Base-by-base conservation (phyloP, 2,329 filamentous ascomycete species). In the Talaromyces marneffei region DNA sequence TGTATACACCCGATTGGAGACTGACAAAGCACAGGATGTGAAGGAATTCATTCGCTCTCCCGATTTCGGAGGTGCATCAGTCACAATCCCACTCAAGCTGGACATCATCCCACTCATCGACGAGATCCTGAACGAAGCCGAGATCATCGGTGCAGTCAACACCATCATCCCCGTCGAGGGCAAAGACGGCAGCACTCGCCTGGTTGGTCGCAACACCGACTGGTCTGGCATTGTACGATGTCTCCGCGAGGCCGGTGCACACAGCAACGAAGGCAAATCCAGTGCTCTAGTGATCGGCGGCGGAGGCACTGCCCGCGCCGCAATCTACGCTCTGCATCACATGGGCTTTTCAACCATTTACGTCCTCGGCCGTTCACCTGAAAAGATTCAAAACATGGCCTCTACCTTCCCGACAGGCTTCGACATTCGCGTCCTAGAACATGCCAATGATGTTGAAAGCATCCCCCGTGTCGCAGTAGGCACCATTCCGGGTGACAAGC, bases 81-180 rank as follows among this genome's bases (percentile, higher is more conserved):
- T 99, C 50, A 99, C 94, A 0, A 97, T 99, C 56, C 94, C 94
- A 0, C 81, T 99, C 59, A 99, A 99, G 78, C 80, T 94, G 31
- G 91, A 96, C 67, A 86, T 97, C 62, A 91, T 95, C 78, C 81
- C 84, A 0, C 77, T 93, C 4, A 79, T 99, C 14, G 92, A 97
- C 71, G 85, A 88, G 58, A 81, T 97, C 62, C 88, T 91, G 0
- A 84, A 87, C 31, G 87, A 94, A 59, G 93, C 92, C 14, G 84
- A 85, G 65, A 80, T 85, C 31, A 97, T 99, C 64, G 94, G 94
- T 23, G 94, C 94, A 2, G 89, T 97, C 65, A 99, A 99, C 78
- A 99, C 94, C 18, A 88, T 99, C 69, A 85, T 96, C 29, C 87
- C 89, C 0, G 71, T 84, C 2, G 70, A 67, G 7, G 78, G 74